phyloP scores from a whole-genome alignment of 495 filamentous ascomycete species.

The Hypoxylon crocopeplum region DNA sequence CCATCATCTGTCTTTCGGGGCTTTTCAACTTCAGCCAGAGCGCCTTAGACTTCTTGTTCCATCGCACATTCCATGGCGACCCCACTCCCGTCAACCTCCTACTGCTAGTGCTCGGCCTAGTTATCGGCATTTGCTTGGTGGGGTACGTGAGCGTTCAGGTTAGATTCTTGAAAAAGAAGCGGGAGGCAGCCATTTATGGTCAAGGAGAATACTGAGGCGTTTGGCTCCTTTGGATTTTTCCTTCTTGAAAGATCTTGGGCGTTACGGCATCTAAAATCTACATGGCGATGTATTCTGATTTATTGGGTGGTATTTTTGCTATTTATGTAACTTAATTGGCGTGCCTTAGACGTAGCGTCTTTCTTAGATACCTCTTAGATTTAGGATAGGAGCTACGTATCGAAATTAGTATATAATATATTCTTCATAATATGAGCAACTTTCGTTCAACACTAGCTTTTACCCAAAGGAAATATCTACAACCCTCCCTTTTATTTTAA shows the following conservation, averaged over 20 bases:
- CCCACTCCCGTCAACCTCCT: slow-evolving; percentile 81
- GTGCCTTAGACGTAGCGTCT: slow-evolving; percentile 2
- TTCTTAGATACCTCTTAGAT: slow-evolving; percentile 17
- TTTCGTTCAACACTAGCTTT: not conserved
- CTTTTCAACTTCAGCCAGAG: slow-evolving; percentile 87
- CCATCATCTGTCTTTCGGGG: slow-evolving; percentile 88
- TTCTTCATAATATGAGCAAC: not conserved
- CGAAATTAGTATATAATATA: slow-evolving; percentile 9
- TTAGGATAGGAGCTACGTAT: slow-evolving; percentile 7
- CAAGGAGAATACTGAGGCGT: slow-evolving; percentile 30
- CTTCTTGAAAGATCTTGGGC: not conserved
- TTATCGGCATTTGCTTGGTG: slow-evolving; percentile 67
- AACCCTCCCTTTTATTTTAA: too few relatives aligned
- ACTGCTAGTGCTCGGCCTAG: slow-evolving; percentile 64
- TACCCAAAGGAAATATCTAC: too few relatives aligned
- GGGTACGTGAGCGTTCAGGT: slow-evolving; percentile 58
- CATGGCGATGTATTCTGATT: slow-evolving; percentile 23
- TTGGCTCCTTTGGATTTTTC: too few relatives aligned
- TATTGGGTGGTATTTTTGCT: not conserved
- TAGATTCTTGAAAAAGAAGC: slow-evolving; percentile 23
- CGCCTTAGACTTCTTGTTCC: slow-evolving; percentile 80
- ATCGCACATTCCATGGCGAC: slow-evolving; percentile 71
- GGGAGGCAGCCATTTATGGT: slow-evolving; percentile 19
- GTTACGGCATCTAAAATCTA: slow-evolving; percentile 3
- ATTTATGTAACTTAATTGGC: not conserved